phyloP scores from a whole-genome alignment of 139 green algal genomes.

The Dunaliella sp. region DNA sequence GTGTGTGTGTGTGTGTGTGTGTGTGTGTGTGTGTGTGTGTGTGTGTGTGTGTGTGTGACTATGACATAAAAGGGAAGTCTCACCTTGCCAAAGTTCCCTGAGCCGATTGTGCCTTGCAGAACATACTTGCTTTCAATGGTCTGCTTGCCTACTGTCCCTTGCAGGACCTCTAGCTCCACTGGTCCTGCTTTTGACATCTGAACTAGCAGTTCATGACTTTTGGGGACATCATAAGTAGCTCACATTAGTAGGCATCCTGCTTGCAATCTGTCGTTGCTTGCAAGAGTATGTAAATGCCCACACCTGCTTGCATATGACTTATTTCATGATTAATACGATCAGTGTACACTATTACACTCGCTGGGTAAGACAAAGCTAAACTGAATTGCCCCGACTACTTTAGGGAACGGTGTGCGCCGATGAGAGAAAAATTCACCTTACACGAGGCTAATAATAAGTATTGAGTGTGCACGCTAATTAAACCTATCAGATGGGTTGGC shows the following conservation, averaged over 20 bases:
- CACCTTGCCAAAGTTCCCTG: neutral
- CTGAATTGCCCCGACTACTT: neutral
- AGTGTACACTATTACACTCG: neutral
- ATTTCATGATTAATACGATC: neutral
- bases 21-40: neutral
- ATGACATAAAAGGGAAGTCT: neutral
- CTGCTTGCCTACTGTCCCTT: neutral
- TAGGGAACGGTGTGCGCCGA: too few relatives aligned
- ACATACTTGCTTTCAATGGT: neutral
- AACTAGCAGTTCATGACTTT: neutral
- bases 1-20: neutral
- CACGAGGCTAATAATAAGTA: too few relatives aligned
- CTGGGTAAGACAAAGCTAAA: neutral
- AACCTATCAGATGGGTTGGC: too few relatives aligned
- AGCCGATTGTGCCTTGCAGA: neutral
- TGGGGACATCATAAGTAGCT: neutral
- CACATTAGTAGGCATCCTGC: too few relatives aligned
- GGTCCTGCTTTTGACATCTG: neutral
- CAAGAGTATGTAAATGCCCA: neutral
- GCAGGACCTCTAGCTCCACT: neutral
- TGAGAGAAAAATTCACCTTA: too few relatives aligned
- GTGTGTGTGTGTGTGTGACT: neutral
- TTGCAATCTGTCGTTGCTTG: too few relatives aligned
- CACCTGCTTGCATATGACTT: neutral
- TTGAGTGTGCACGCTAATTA: too few relatives aligned